Conservation (phyloP, 768 basidiomycete genomes). For the Auriscalpium orientale region DNA sequence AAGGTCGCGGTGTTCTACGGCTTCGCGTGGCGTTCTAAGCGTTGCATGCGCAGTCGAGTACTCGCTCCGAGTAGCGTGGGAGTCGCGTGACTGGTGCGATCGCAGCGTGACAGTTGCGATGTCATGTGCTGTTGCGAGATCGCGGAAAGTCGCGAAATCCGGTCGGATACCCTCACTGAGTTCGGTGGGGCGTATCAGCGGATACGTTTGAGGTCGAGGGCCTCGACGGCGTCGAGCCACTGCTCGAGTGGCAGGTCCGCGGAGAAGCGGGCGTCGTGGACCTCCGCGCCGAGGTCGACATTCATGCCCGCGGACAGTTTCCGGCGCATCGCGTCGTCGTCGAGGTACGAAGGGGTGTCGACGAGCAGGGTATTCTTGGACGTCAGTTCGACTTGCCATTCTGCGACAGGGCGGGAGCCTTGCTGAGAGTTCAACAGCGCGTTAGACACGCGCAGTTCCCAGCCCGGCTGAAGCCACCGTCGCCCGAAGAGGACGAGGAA, state of each 20-base stretch:
- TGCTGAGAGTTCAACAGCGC: neutral
- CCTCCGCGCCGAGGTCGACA: neutral
- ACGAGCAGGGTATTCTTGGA: neutral
- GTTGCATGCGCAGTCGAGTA: no score
- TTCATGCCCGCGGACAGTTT: neutral
- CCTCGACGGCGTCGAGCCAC: neutral
- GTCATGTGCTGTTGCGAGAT: no score
- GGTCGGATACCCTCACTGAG: no score
- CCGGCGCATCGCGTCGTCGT: neutral
- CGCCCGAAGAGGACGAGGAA: neutral
- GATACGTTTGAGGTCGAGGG: no score
- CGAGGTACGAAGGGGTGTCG: neutral
- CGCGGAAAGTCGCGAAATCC: no score
- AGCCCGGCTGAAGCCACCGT: neutral
- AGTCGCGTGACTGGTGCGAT: no score
- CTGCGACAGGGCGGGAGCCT: neutral
- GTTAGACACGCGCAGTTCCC: neutral
- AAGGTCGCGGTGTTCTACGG: no score
- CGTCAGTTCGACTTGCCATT: neutral
- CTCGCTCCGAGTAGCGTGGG: no score
- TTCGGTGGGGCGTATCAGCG: no score
- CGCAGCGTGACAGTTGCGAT: no score
- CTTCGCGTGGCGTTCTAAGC: no score
- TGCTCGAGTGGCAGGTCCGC: neutral
- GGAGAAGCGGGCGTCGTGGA: neutral